These are phyloP conservation scores for Aspergillus hortae DNA, from an alignment of 2,329 filamentous ascomycete species.

Conservation along the genomic window DNA sequence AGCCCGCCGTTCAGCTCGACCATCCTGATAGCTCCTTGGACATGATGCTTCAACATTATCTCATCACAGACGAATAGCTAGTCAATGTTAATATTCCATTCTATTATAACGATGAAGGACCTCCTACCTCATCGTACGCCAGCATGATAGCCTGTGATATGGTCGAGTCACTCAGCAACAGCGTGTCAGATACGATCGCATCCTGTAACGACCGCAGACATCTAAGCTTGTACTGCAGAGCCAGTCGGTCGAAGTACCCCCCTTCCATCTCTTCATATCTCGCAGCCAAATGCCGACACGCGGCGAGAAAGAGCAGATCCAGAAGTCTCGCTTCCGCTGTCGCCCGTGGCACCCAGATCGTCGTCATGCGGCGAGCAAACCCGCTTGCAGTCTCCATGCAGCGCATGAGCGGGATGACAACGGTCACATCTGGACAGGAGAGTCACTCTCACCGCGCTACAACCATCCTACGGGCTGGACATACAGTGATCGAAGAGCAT, in stretches of 20 bases:
- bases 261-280: slow-evolving; percentile 6
- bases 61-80: neutral
- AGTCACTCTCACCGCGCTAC: neutral
- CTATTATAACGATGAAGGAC: neutral
- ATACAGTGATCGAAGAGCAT: slow-evolving; percentile 20
- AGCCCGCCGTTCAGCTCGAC: neutral
- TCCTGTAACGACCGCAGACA: neutral
- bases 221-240: neutral
- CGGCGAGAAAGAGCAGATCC: slow-evolving; percentile 12
- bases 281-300: slow-evolving; percentile 12
- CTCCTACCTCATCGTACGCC: slow-evolving; percentile 18
- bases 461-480: slow-evolving; percentile 5
- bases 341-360: slow-evolving; percentile 1
- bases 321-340: slow-evolving; percentile 12
- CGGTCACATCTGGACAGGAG: neutral
- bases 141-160: slow-evolving; percentile 19
- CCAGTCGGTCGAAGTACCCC: neutral
- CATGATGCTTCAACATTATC: neutral
- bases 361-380: neutral
- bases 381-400: neutral
- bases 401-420: neutral
- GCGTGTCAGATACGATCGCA: neutral
- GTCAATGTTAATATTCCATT: neutral
- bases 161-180: slow-evolving; percentile 13
- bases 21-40: neutral